Percentiles rank a stretch among this genome's conserved stretches.
phyloP scores from a whole-genome alignment of 176 grass and related monocot genomes.

The Oryza glaberrima region DNA sequence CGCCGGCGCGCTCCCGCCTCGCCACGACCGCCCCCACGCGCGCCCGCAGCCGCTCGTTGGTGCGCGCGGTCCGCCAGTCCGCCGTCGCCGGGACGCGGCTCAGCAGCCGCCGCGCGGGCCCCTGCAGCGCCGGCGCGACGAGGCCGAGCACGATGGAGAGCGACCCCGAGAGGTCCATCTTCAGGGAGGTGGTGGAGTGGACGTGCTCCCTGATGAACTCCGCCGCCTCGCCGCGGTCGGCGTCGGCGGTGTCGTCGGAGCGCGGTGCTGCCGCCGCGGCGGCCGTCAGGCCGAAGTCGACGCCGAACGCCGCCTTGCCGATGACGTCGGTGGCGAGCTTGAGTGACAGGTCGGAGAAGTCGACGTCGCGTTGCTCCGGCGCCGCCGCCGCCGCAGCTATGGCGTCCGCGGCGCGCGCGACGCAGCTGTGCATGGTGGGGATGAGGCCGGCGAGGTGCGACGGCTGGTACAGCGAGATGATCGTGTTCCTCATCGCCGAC shows the following conservation, averaged over 20 bases:
- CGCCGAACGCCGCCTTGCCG: constrained; percentile 67
- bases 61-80: constrained; percentile 57
- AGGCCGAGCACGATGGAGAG: constrained; percentile 72
- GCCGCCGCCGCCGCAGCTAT: neutral
- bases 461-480: constrained; percentile 84
- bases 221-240: constrained; percentile 43
- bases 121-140: constrained; percentile 65
- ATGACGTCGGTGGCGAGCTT: constrained; percentile 80
- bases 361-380: constrained; percentile 21
- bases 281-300: constrained; percentile 61
- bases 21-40: constrained; percentile 62
- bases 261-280: neutral
- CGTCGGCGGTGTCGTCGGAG: neutral
- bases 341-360: constrained; percentile 70
- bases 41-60: constrained; percentile 58
- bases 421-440: constrained; percentile 70
- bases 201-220: constrained; percentile 73
- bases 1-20: neutral
- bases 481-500: constrained; percentile 77
- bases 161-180: constrained; percentile 76
- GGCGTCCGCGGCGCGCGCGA: constrained; percentile 46
- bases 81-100: constrained; percentile 50
- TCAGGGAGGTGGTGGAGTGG: constrained; percentile 74
- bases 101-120: constrained; percentile 43
- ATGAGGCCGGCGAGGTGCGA: constrained; percentile 72